Evolutionary conservation across 345 rosid species (phyloP), one percentile per base, ranked within the genome.

Genomic region (Citrus sp.): DNA sequence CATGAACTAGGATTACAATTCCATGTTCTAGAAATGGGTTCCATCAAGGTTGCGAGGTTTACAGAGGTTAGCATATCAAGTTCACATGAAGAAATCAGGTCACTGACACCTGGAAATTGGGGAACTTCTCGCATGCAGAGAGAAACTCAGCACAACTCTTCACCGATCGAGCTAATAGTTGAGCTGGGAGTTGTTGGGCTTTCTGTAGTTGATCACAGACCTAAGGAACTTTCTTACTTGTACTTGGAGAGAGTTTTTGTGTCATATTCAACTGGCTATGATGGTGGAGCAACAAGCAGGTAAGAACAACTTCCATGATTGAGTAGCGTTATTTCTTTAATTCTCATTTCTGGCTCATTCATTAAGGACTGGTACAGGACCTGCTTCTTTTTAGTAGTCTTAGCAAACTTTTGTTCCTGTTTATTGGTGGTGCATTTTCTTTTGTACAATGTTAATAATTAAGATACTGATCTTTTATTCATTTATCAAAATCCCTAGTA

Each of bases 261-360:
- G 35, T 91, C 98, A 54, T 96, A 94, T 86, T 92, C 97, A 35
- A 94, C 93, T 76, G 97, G 99, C 73, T 96, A 91, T 83, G 98
- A 91, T 82, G 90, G 88, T 79, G 99, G 99, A 77, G 81, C 90
- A 73, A 91, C 98, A 51, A 92, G 98, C 97, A 94, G 99, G 99
- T 94, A 75, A 64, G 78, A 73, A 16, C 40, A 58, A 40, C 63
- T 72, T 54, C 66, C 71, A 35, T 72, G 34, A 56, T 72, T 6
- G 14, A 67, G 35, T 46, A 28, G 73, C 30, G 13, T 22, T 28
- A 1, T 34, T 70, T 78, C 30, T 32, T 10, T 63, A 64, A 28
- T 22, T 63, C 25, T 30, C 28, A 12, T 32, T 14, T 25, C 69
- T 68, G 46, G 32, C 7, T 71, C 42, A 18, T 69, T 5, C 7